Conservation (phyloP, 1,284 basidiomycete genomes). For the Bjerkandera adusta region DNA sequence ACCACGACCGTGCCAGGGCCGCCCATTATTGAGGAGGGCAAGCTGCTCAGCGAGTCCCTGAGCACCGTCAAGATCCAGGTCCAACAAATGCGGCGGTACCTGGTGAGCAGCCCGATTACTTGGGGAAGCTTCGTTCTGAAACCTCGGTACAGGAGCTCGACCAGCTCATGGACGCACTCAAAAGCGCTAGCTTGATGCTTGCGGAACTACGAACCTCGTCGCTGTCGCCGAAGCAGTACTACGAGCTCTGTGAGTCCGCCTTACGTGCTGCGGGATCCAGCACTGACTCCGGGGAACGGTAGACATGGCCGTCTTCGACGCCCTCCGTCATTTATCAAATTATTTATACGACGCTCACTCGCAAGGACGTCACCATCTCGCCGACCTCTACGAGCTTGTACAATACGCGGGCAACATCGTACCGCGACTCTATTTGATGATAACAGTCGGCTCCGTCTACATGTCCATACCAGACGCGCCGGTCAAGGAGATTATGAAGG, state of each 20-base stretch:
- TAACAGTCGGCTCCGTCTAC: conserved; percentile 96
- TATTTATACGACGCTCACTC: conserved; percentile 94
- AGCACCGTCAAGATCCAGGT: conserved; percentile 91
- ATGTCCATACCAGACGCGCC: conserved; percentile 96
- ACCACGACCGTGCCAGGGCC: conserved; percentile 14
- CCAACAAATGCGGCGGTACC: conserved; percentile 89
- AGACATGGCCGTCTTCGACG: conserved; percentile 98
- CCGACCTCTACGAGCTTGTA: conserved; percentile 95
- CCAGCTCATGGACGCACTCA: conserved; percentile 96
- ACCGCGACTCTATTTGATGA: conserved; percentile 94
- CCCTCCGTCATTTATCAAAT: conserved; percentile 88
- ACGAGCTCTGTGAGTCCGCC: conserved; percentile 80
- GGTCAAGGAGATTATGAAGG: conserved; percentile 98
- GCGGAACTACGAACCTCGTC: conserved; percentile 91
- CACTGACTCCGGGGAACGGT: conserved; percentile 17
- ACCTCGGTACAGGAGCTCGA: conserved; percentile 68
- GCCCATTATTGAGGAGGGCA: conserved; percentile 62
- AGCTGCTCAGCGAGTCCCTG: conserved; percentile 79
- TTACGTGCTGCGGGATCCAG: conserved; percentile 7
- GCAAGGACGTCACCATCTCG: conserved; percentile 86
- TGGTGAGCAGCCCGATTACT: conserved; percentile 50
- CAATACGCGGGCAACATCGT: conserved; percentile 96
- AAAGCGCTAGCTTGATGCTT: conserved; percentile 93
- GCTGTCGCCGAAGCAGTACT: conserved; percentile 93
- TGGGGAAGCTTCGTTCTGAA: not conserved